Evolutionary conservation across 768 basidiomycete species (phyloP).

Genomic region (Tephrocybe sp.): DNA sequence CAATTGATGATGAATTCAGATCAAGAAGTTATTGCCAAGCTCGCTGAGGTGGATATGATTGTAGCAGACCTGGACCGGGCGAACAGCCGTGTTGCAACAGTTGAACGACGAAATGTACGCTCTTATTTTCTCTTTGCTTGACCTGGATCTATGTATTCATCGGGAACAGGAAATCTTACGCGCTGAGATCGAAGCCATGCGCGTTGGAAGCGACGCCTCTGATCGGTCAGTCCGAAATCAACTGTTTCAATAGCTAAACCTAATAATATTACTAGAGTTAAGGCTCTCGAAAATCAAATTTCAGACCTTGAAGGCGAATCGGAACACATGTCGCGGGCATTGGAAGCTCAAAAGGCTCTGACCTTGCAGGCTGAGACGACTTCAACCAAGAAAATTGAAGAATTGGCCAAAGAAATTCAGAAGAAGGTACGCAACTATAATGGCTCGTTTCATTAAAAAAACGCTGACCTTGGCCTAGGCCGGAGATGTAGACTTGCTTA

Average conservation of each 20-base stretch:
- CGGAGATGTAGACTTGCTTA: slow-evolving; percentile 67
- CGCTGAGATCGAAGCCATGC: slow-evolving; percentile 90
- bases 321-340: slow-evolving; percentile 60
- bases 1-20: slow-evolving; percentile 41
- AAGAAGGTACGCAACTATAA: slow-evolving; percentile 38
- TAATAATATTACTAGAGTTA: slow-evolving; percentile 44
- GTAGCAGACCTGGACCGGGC: slow-evolving; percentile 92
- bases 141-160: not conserved
- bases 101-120: slow-evolving; percentile 89
- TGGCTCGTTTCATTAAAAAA: not conserved
- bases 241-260: not conserved
- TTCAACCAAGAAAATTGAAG: slow-evolving; percentile 54
- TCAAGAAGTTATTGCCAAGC: slow-evolving; percentile 86
- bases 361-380: slow-evolving; percentile 45
- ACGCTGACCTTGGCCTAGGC: slow-evolving; percentile 32
- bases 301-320: slow-evolving; percentile 74
- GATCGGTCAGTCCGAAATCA: slow-evolving; percentile 53
- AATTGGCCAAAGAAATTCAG: slow-evolving; percentile 55
- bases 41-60: slow-evolving; percentile 94
- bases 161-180: slow-evolving; percentile 79
- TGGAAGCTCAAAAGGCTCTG: slow-evolving; percentile 58
- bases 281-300: slow-evolving; percentile 70
- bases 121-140: not conserved
- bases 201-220: slow-evolving; percentile 71
- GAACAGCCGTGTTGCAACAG: slow-evolving; percentile 88